A percentile compares a stretch with the other conserved stretches of the same genome.
Conservation (phyloP, 1,139 yeast species). For the Entelexis paramagnoliae region DNA sequence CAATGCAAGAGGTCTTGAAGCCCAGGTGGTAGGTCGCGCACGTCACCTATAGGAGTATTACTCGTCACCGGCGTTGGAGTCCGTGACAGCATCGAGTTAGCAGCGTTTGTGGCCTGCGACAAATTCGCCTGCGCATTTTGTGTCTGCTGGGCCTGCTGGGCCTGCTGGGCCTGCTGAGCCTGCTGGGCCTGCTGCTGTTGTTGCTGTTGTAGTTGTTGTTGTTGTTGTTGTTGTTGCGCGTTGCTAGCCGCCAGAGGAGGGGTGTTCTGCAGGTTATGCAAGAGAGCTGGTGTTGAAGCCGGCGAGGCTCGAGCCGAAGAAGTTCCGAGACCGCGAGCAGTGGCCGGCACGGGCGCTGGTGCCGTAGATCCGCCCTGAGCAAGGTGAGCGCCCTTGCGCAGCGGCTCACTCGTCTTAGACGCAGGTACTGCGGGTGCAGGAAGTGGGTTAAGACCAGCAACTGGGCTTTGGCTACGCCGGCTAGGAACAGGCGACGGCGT, state of each 20-base stretch:
- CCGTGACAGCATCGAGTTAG: neutral
- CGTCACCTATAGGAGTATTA: slow-evolving; percentile 7
- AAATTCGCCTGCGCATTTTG: slow-evolving; percentile 8
- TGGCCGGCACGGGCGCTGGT: slow-evolving; percentile 9
- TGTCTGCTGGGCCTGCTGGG: slow-evolving; percentile 16
- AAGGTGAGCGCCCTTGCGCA: slow-evolving; percentile 17
- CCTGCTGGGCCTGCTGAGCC: too few species aligned
- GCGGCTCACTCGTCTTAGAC: slow-evolving; percentile 12
- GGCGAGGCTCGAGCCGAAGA: slow-evolving; percentile 2
- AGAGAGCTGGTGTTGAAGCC: neutral
- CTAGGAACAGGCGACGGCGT: slow-evolving; percentile 50
- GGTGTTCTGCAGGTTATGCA: neutral
- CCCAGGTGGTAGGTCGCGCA: slow-evolving; percentile 39
- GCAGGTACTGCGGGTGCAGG: slow-evolving; percentile 23
- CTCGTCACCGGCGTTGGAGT: neutral
- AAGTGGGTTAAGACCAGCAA: slow-evolving; percentile 18
- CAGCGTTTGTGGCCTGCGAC: slow-evolving; percentile 7
- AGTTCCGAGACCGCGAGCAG: neutral
- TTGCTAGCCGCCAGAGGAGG: neutral
- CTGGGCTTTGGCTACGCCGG: slow-evolving; percentile 21
- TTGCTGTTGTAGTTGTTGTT: slow-evolving; percentile 3
- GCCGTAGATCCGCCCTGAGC: slow-evolving; percentile 23
- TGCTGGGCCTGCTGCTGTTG: too few species aligned
- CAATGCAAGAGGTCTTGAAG: slow-evolving; percentile 39
- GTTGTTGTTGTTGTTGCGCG: slow-evolving; percentile 1